Percentiles rank a stretch among this genome's conserved stretches.
Evolutionary conservation across 1,284 basidiomycete genomes (phyloP).

Genomic region (Microbotryum scabiosae): DNA sequence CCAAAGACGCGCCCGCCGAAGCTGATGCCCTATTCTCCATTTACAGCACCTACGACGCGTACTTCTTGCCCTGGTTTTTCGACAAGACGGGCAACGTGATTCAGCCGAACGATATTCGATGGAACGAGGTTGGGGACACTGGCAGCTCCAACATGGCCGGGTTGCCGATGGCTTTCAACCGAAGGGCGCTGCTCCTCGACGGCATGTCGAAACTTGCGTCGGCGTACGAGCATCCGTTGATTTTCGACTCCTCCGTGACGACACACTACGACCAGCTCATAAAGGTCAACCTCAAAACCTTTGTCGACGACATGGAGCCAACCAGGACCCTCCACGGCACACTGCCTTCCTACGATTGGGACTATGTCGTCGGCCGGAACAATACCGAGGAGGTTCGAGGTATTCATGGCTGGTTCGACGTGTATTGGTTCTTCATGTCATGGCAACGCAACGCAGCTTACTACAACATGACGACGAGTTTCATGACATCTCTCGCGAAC

Average conservation of each 20-base stretch:
- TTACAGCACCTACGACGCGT: slow-evolving; percentile 16
- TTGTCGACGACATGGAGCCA: slow-evolving; percentile 12
- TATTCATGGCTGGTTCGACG: slow-evolving; percentile 4
- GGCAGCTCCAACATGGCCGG: slow-evolving; percentile 4
- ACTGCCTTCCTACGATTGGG: slow-evolving; percentile 6
- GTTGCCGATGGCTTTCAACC: slow-evolving; percentile 17
- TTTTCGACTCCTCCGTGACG: not conserved
- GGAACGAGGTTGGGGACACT: slow-evolving; percentile 12
- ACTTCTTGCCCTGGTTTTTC: slow-evolving; percentile 16
- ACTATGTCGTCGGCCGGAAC: slow-evolving; percentile 5
- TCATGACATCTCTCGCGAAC: not conserved
- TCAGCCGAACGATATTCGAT: slow-evolving; percentile 16
- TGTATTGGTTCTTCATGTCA: not conserved
- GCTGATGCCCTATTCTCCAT: not conserved
- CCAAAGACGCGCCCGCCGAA: not conserved
- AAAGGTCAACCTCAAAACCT: slow-evolving; percentile 9
- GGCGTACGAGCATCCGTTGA: slow-evolving; percentile 16
- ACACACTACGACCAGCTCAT: slow-evolving; percentile 11
- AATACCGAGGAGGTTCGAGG: slow-evolving; percentile 12
- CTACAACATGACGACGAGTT: slow-evolving; percentile 6
- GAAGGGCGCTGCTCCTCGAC: slow-evolving; percentile 9
- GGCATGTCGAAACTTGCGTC: slow-evolving; percentile 17
- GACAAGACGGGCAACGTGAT: slow-evolving; percentile 15
- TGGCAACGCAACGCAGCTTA: slow-evolving; percentile 16
- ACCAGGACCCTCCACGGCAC: not conserved